phyloP scores from a whole-genome alignment of 1,284 basidiomycete species.

The Abortiporus biennis region DNA sequence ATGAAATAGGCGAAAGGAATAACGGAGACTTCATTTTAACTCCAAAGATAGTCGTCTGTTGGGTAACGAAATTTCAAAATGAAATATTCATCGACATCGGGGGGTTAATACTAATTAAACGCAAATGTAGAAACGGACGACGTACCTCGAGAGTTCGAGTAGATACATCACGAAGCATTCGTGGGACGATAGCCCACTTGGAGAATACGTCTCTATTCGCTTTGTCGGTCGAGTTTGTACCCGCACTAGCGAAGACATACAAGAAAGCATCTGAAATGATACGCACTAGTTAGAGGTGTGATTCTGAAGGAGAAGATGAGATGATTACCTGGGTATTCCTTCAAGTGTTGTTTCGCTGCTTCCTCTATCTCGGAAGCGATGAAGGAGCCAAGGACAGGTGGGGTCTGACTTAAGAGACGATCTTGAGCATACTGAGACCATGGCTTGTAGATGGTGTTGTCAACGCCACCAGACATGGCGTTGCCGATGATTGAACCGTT shows the following conservation, averaged over 20 bases:
- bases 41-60: conserved; percentile 64
- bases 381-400: conserved; percentile 33
- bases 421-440: conserved; percentile 26
- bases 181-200: conserved; percentile 63
- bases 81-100: no score
- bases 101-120: no score
- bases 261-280: conserved; percentile 45
- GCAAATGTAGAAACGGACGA: no score
- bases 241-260: conserved; percentile 61
- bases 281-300: conserved; percentile 6
- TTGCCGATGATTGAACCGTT: no score
- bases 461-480: no score
- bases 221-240: conserved; percentile 47
- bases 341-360: conserved; percentile 35
- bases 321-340: conserved; percentile 27
- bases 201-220: conserved; percentile 53
- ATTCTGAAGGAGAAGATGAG: conserved; percentile 3
- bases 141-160: conserved; percentile 54
- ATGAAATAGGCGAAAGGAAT: conserved; percentile 70
- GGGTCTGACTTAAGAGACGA: conserved; percentile 19
- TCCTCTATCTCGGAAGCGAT: conserved; percentile 37
- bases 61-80: neutral
- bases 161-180: conserved; percentile 71
- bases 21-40: conserved; percentile 59
- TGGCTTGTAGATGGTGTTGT: conserved; percentile 8